Evolutionary conservation across 345 rosid genomes (phyloP).

Genomic region (Moricandia moricandioides): DNA sequence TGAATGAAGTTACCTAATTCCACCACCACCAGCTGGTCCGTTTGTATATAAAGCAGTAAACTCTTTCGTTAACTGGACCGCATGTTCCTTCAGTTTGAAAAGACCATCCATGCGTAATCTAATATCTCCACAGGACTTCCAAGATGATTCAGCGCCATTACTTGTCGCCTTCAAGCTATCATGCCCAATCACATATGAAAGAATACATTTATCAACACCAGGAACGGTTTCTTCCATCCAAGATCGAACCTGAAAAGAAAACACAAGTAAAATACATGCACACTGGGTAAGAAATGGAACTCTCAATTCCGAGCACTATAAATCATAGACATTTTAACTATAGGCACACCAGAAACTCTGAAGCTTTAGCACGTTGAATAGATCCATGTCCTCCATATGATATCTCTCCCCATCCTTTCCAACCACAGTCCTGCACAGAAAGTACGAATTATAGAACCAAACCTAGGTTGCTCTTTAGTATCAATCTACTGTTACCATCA

Average conservation of each 20-base stretch:
- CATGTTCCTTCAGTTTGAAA: conserved; percentile 66
- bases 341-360: conserved; percentile 71
- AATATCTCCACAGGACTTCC: conserved; percentile 47
- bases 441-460: conserved; percentile 11
- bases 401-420: conserved; percentile 99
- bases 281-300: not conserved
- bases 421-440: conserved; percentile 65
- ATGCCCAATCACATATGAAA: conserved; percentile 75
- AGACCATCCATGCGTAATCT: conserved; percentile 88
- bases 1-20: conserved; percentile 60
- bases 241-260: conserved; percentile 59
- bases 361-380: conserved; percentile 73
- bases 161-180: conserved; percentile 75
- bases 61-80: conserved; percentile 59
- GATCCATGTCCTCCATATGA: conserved; percentile 84
- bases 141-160: conserved; percentile 29
- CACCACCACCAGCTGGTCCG: conserved; percentile 98
- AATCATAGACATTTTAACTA: conserved; percentile 8
- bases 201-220: conserved; percentile 43
- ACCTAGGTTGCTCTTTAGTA: not conserved
- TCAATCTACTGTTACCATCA: not conserved
- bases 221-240: conserved; percentile 88
- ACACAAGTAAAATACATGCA: not conserved
- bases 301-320: not conserved
- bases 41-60: conserved; percentile 83